Evolutionary conservation across 148 eudicot genomes (phyloP).

Genomic region (Fagopyrum esculentum): DNA sequence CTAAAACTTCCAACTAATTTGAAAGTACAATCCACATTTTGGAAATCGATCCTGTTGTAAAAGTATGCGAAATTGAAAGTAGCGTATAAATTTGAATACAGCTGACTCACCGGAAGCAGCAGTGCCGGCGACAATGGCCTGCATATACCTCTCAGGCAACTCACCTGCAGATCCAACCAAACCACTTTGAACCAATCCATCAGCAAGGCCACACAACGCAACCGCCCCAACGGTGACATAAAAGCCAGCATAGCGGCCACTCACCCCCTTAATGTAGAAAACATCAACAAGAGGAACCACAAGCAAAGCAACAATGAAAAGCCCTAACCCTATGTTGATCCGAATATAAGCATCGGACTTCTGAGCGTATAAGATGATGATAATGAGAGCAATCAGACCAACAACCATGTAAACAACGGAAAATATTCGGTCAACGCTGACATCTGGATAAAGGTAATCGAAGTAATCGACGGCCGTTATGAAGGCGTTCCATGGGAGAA

Average conservation of each 20-base stretch:
- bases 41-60: no score
- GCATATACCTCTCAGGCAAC: constrained; percentile 74
- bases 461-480: constrained; percentile 86
- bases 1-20: no score
- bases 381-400: constrained; percentile 32
- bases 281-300: constrained; percentile 63
- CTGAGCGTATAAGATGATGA: constrained; percentile 36
- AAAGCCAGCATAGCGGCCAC: constrained; percentile 52
- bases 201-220: constrained; percentile 57
- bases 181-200: constrained; percentile 75
- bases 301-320: constrained; percentile 43
- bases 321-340: constrained; percentile 56
- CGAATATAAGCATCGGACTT: constrained; percentile 28
- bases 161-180: constrained; percentile 75
- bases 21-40: no score
- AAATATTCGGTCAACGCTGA: constrained; percentile 63
- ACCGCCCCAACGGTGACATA: constrained; percentile 59
- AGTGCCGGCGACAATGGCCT: constrained; percentile 73
- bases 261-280: constrained; percentile 42
- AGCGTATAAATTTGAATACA: not conserved
- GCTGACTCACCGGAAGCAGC: constrained; percentile 56
- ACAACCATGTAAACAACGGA: constrained; percentile 50
- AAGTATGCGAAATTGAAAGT: not conserved
- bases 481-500: constrained; percentile 75
- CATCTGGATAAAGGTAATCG: constrained; percentile 59